These are phyloP conservation scores for Fusarium marasasianum DNA, from an alignment of 2,329 filamentous ascomycete genomes.

Conservation along the genomic window DNA sequence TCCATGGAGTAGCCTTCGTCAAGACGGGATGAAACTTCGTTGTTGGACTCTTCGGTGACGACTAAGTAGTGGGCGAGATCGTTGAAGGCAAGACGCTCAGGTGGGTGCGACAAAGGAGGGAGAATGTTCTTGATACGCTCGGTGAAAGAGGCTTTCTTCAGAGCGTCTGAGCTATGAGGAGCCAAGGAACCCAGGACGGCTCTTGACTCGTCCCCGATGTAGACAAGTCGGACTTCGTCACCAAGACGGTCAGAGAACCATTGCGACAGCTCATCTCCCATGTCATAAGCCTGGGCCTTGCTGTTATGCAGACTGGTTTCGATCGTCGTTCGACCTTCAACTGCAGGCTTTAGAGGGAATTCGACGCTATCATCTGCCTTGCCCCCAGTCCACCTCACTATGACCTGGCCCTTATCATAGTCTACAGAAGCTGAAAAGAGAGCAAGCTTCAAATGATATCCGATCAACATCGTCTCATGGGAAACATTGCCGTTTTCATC, in stretches of 20 bases:
- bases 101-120: constrained; percentile 10
- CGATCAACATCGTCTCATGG: constrained; percentile 38
- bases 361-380: not conserved
- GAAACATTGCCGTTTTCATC: not conserved
- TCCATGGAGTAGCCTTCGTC: constrained; percentile 27
- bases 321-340: not conserved
- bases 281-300: constrained; percentile 30
- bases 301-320: constrained; percentile 31
- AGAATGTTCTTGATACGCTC: not conserved
- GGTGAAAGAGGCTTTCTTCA: constrained; percentile 10
- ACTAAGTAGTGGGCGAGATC: constrained; percentile 38
- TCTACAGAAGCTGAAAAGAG: constrained; percentile 24
- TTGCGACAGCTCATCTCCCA: constrained; percentile 28
- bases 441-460: constrained; percentile 32
- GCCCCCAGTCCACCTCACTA: not conserved
- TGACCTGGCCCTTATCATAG: not conserved
- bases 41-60: constrained; percentile 40
- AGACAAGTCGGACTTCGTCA: constrained; percentile 24
- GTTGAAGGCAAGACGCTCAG: constrained; percentile 28
- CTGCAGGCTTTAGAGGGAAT: constrained; percentile 25
- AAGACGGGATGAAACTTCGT: constrained; percentile 26
- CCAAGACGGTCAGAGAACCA: constrained; percentile 37
- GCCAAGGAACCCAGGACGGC: constrained; percentile 36
- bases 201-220: constrained; percentile 37
- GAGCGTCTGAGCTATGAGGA: constrained; percentile 31